Base-by-base conservation (phyloP, 345 rosid species). In the Ricinus communis region DNA sequence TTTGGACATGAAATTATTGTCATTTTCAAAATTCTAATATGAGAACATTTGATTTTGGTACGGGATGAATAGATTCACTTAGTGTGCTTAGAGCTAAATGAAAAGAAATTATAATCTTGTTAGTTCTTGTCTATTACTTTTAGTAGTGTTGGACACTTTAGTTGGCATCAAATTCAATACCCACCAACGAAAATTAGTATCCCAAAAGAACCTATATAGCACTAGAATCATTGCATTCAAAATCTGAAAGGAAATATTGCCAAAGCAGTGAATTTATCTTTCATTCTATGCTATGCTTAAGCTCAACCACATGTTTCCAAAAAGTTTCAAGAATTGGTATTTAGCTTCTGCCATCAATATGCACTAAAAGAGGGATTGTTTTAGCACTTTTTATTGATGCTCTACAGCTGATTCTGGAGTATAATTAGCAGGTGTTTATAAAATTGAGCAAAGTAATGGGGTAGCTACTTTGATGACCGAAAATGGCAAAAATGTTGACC, bases 401-500 rank as follows among this genome's bases (percentile, higher is more conserved):
- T 61, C 15, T 33, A 33, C 50, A 38, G 60, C 54, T 55, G 36
- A 73, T 49, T 56, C 27, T 18, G 30, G 62, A n/a, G 33, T 28
- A 53, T 43, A 43, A 43, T 61, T 57, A 30, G 31, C 50, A 61
- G 46, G 30, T 33, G 66, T n/a, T 8, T 63, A 27, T 58, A 15
- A 13, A n/a, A 45, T 49, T 58, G n/a, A 36, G 56, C 55, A 58
- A 57, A 53, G 2, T 51, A 40, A 1, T 15, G 47, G 24, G 66
- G 14, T 41, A 5, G 11, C 52, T 47, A 61, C 68, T 31, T 9
- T 31, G 51, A 52, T 62, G 69, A 67, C 69, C 52, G 33, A 57
- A 82, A 64, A 53, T 64, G 50, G 77, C 27, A 1, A 79, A 43
- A 13, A 51, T 66, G 33, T 5, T 65, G 75, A 52, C 47, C 50